These are phyloP conservation scores for Botrytis cinerea DNA, from an alignment of 2,329 filamentous ascomycete genomes.

Conservation along the genomic window DNA sequence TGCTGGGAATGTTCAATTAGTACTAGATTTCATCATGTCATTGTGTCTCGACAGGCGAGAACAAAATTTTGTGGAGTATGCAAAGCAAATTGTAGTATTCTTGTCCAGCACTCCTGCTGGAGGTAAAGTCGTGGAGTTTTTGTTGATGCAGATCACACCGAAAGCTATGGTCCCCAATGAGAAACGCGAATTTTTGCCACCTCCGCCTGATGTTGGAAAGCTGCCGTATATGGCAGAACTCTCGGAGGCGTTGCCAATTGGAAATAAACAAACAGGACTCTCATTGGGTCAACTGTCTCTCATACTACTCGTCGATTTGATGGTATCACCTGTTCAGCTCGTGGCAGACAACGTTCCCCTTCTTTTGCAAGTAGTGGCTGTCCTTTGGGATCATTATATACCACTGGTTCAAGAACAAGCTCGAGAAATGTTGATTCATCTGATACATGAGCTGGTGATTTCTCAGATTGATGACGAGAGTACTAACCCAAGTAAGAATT, in stretches of 20 bases:
- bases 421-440: conserved; percentile 94
- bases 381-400: conserved; percentile 97
- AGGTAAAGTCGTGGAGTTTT: conserved; percentile 89
- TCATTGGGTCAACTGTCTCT: conserved; percentile 91
- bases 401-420: conserved; percentile 94
- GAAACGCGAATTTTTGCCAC: conserved; percentile 67
- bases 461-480: conserved; percentile 70
- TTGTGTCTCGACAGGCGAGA: conserved; percentile 91
- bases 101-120: conserved; percentile 83
- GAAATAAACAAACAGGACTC: conserved; percentile 89
- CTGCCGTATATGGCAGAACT: conserved; percentile 91
- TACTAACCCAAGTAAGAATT: conserved; percentile 62
- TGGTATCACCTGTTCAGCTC: conserved; percentile 87
- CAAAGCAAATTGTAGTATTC: conserved; percentile 97
- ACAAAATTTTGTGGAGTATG: conserved; percentile 97
- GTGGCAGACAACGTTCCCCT: conserved; percentile 78
- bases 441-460: conserved; percentile 94
- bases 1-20: conserved; percentile 88
- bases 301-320: conserved; percentile 91
- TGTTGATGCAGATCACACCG: conserved; percentile 86
- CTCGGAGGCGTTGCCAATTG: conserved; percentile 74
- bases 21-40: conserved; percentile 94
- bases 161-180: conserved; percentile 96
- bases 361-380: conserved; percentile 85
- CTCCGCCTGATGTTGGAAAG: conserved; percentile 70